phyloP scores from a whole-genome alignment of 176 grass and related monocot species.

The Eremochloa ophiuroides region DNA sequence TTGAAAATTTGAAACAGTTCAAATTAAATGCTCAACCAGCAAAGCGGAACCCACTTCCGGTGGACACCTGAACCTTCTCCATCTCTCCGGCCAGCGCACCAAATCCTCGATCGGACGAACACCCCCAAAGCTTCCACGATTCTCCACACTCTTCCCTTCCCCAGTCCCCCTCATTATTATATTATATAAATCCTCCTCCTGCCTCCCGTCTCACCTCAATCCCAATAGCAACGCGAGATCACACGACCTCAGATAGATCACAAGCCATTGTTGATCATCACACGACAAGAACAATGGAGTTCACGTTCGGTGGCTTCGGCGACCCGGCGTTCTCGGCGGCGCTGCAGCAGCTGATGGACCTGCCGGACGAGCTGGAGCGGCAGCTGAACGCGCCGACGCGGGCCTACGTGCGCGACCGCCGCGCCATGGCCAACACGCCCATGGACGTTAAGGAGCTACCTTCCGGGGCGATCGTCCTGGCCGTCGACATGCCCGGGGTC shows the following conservation, averaged over 20 bases:
- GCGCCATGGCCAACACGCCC: constrained; percentile 68
- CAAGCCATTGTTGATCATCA: no score
- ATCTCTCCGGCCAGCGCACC: background rate
- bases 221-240: no score
- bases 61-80: constrained; percentile 32
- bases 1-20: no score
- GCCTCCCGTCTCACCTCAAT: background rate
- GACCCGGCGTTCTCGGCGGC: constrained; percentile 30
- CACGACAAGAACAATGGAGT: background rate
- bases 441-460: constrained; percentile 70
- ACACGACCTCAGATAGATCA: no score
- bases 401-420: constrained; percentile 57
- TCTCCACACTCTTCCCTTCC: constrained; percentile 13
- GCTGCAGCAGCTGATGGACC: constrained; percentile 45
- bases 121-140: background rate
- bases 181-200: background rate
- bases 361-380: constrained; percentile 58
- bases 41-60: background rate
- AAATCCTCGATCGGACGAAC: no score
- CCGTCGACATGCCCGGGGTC: constrained; percentile 56
- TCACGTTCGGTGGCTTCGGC: constrained; percentile 12
- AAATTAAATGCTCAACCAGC: no score
- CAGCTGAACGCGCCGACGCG: constrained; percentile 48
- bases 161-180: no score
- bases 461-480: constrained; percentile 33